Conservation (phyloP, 805 yeast species). For the Candida alai region DNA sequence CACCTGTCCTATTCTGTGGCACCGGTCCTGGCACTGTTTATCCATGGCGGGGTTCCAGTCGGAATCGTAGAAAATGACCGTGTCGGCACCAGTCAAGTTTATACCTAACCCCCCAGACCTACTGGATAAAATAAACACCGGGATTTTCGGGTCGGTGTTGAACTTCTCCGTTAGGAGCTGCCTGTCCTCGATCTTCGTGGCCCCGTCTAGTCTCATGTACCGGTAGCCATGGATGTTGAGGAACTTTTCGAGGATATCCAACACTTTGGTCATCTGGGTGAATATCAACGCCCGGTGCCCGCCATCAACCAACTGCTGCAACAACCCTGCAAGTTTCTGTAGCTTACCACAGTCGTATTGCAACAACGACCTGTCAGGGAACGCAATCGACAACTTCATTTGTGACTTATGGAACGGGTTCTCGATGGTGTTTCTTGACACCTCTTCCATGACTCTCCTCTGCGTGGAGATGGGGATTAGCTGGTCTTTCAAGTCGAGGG, state of each 20-base stretch:
- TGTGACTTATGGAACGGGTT: conserved; percentile 75
- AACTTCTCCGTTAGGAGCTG: conserved; percentile 91
- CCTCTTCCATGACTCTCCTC: conserved; percentile 24
- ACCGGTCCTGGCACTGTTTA: conserved; percentile 97
- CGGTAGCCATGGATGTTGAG: conserved; percentile 91
- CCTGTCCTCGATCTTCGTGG: conserved; percentile 95
- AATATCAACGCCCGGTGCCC: conserved; percentile 95
- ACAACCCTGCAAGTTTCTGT: conserved; percentile 72
- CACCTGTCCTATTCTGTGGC: conserved; percentile 98
- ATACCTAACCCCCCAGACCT: conserved; percentile 99
- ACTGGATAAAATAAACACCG: conserved; percentile 88
- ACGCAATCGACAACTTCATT: conserved; percentile 84
- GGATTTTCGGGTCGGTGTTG: conserved; percentile 79
- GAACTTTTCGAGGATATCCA: conserved; percentile 90
- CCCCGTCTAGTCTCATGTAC: conserved; percentile 94
- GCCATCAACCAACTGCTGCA: conserved; percentile 72
- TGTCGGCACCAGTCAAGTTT: conserved; percentile 96
- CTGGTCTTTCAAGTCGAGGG: conserved; percentile 62
- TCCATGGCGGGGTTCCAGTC: conserved; percentile 99
- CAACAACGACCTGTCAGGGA: conserved; percentile 88
- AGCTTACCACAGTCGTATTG: conserved; percentile 97
- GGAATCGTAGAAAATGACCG: conserved; percentile 95
- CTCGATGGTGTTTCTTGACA: conserved; percentile 39
- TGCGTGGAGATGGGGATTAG: conserved; percentile 40
- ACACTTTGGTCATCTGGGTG: conserved; percentile 96